Base-by-base conservation (phyloP, 345 rosid species). In the Anastatica hierochuntica region DNA sequence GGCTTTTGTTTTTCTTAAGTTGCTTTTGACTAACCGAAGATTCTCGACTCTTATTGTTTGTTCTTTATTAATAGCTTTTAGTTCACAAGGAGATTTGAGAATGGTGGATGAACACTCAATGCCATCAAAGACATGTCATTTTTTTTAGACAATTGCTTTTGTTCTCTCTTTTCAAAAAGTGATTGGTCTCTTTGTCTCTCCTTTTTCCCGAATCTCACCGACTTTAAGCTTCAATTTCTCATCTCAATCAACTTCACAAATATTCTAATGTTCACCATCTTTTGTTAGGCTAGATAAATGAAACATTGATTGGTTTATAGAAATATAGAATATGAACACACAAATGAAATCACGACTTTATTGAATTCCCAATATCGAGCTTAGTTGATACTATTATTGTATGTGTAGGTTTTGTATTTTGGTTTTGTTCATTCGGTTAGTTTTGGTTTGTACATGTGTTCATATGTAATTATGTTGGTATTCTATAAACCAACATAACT, bases 11-110 rank as follows among this genome's bases (percentile, higher is more conserved):
- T 43, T 14, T 50, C 47, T n/a, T 5, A 26, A 18, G 27, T 57
- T 49, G 27, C 70, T 65, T 65, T 65, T 65, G 70, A 65, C 64
- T 13, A 65, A 57, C 4, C 43, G 41, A 58, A 50, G 70, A 65
- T 57, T 57, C 70, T 43, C 33, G n/a, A n/a, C n/a, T n/a, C n/a
- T n/a, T n/a, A n/a, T n/a, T 35, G 24, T 10, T n/a, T 18, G 37
- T 56, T 64, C 50, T 64, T 33, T 40, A 21, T 8, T 3, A 64
- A 24, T 41, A 41, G 60, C 60, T 46, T 63, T 63, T 36, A 8
- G 3, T 23, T 10, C 37, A 18, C 23, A 63, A 46, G 49, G 56
- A 49, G 51, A 8, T 48, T 49, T 18, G 53, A 18, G 19, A 16
- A 13, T 48, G 37, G 69, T 64, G 63, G 63, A 42, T 26, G 31